phyloP scores from a whole-genome alignment of 495 filamentous ascomycete genomes.

The Aspergillus cavernicola region DNA sequence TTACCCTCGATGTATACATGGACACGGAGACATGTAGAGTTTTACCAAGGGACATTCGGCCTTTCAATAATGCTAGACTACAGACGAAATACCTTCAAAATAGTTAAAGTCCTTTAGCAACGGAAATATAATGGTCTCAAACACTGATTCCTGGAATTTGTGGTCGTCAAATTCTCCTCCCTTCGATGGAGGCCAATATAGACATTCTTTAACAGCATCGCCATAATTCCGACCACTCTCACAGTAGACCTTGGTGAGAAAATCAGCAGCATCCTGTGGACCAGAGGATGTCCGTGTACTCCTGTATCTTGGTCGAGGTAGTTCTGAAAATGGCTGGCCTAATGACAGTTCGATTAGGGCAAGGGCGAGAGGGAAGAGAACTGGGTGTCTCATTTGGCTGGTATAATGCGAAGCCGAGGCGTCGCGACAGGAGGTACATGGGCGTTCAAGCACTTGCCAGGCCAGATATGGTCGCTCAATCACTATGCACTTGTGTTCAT shows the following conservation, averaged over 20 bases:
- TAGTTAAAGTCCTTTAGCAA: not conserved
- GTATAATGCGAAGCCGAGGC: no score
- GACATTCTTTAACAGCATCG: not conserved
- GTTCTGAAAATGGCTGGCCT: not conserved
- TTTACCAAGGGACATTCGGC: no score
- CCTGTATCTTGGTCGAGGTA: not conserved
- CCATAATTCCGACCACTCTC: not conserved
- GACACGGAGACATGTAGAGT: no score
- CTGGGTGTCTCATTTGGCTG: no score
- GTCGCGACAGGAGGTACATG: not conserved
- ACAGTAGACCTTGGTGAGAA: not conserved
- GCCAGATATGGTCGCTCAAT: not conserved
- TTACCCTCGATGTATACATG: no score
- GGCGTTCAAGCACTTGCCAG: not conserved
- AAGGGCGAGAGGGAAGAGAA: not conserved
- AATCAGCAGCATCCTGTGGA: not conserved
- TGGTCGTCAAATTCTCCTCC: not conserved
- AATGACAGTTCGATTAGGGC: not conserved
- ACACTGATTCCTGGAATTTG: not conserved
- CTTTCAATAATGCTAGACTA: no score
- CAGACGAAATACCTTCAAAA: not conserved
- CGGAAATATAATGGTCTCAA: not conserved
- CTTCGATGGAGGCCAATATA: not conserved
- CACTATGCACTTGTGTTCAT: not conserved
- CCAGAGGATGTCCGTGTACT: not conserved